These are phyloP conservation scores for Diaporthe destruens DNA, from an alignment of 2,329 filamentous ascomycete species.

Conservation along the genomic window DNA sequence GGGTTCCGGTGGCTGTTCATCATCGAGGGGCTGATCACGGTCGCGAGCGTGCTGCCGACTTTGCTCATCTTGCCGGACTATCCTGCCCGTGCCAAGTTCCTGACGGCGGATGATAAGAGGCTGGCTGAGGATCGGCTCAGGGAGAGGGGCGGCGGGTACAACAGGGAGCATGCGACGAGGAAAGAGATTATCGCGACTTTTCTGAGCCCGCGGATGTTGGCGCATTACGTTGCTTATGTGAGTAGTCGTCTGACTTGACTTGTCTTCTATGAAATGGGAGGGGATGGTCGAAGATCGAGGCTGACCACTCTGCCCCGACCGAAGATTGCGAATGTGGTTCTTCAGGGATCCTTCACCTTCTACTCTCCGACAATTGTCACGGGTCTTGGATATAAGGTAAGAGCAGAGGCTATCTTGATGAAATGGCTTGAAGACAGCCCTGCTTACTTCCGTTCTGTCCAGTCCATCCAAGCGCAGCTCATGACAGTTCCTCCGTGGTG, in stretches of 20 bases:
- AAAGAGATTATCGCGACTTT: conserved; percentile 53
- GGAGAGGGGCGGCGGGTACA: conserved; percentile 52
- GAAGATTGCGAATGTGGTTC: conserved; percentile 48
- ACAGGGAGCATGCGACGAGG: conserved; percentile 50
- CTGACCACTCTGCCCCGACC: conserved; percentile 43
- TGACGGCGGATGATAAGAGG: conserved; percentile 43
- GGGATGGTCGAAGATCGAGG: conserved; percentile 14
- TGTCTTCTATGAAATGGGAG: accelerated
- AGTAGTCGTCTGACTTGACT: not conserved
- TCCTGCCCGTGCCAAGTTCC: conserved; percentile 45
- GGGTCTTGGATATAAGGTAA: conserved; percentile 47
- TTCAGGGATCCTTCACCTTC: conserved; percentile 59
- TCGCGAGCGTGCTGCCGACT: conserved; percentile 27
- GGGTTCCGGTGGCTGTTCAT: conserved; percentile 53
- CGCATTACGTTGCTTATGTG: conserved; percentile 48
- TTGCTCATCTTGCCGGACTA: conserved; percentile 46
- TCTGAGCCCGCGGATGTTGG: conserved; percentile 53
- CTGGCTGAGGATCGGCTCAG: conserved; percentile 46
- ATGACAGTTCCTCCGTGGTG: conserved; percentile 49
- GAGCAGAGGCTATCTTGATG: not conserved
- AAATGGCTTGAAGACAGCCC: no score
- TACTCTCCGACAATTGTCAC: conserved; percentile 67
- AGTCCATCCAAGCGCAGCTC: conserved; percentile 47
- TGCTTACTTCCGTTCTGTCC: not conserved
- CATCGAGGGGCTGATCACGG: conserved; percentile 32